Evolutionary conservation across 2,329 filamentous ascomycete genomes (phyloP), one percentile per base, ranked within the genome.

Genomic region (Phyllosticta citriasiana): DNA sequence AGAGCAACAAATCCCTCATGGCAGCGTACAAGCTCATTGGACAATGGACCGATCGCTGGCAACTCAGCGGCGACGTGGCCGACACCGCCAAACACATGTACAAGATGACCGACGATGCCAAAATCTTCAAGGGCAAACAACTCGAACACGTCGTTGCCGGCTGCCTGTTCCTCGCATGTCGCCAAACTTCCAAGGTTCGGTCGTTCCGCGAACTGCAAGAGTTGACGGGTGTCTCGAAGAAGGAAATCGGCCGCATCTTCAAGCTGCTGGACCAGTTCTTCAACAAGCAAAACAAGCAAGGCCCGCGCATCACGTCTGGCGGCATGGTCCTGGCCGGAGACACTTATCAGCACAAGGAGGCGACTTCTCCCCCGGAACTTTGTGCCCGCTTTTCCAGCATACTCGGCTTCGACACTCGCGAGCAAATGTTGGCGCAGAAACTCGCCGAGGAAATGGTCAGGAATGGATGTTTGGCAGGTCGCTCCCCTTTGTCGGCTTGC

Each of bases 81-180:
- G 91, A 97, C 70, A 89, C 88, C 1, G 91, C 94, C 64, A 97
- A 97, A 79, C 89, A 95, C 73, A 87, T 97, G 65, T 99, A 88
- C 83, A 97, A 97, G 79, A 83, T 94, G 62, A 89, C 93, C 25
- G 91, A 96, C 68, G 94, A 99, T 75, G 87, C 88, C 71, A 93
- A 93, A 73, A 83, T 91, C 61, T 91, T 97, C 82, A 96, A 96
- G 78, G 92, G 92, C 72, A 99, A 99, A 77, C 88, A 89, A 0
- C 88, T 92, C 71, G 93, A 97, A 68, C 89, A 90, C 61, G 88
- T 99, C 67, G 93, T 97, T 66, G 94, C 94, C 4, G 91, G 92
- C 6, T 97, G 92, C 76, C 94, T 99, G 75, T 97, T 99, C 79
- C 93, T 99, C 68, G 91, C 94, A 51, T 97, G 93, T 73, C 91